Percentiles rank a stretch among this genome's conserved stretches.
Evolutionary conservation across 2,329 filamentous ascomycete genomes (phyloP).

Genomic region (Calycina marina): DNA sequence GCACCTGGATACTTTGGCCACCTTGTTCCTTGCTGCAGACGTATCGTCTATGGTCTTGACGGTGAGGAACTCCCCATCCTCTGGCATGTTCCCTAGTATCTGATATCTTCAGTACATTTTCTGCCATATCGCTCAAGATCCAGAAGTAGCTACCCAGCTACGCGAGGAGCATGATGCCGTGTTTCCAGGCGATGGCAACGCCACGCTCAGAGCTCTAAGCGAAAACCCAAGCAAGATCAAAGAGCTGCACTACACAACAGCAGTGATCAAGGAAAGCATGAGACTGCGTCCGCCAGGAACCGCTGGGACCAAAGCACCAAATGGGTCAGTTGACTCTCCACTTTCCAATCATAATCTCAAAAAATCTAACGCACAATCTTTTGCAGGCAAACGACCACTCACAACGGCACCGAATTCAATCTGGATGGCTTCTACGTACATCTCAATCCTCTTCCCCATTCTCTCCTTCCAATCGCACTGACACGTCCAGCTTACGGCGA

Average conservation of each 20-base stretch:
- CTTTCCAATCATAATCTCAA: too few species aligned
- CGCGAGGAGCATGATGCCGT: constrained; percentile 4
- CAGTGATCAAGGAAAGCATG: constrained; percentile 7
- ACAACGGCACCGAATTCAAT: too few species aligned
- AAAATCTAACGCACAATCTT: too few species aligned
- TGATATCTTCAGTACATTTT: constrained; percentile 1
- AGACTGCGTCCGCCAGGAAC: constrained; percentile 3
- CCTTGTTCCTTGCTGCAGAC: constrained; percentile 2
- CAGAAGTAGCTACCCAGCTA: constrained; percentile 1
- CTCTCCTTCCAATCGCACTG: background rate
- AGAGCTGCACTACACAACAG: constrained; percentile 4
- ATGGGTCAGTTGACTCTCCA: constrained; percentile 2
- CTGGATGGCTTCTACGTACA: too few species aligned
- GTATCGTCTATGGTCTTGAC: constrained; percentile 3
- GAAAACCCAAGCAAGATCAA: constrained; percentile 3
- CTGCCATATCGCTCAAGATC: constrained; percentile 2
- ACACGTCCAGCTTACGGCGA: constrained; percentile 1
- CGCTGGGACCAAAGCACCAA: constrained; percentile 1
- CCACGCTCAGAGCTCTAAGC: background rate
- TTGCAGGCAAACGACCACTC: too few species aligned
- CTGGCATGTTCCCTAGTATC: background rate
- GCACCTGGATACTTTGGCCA: constrained; percentile 1
- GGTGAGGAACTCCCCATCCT: background rate
- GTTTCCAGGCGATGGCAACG: constrained; percentile 4
- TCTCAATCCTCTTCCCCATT: background rate